Conservation (phyloP, 305 asterid species). For the Fraxinus latifolia region DNA sequence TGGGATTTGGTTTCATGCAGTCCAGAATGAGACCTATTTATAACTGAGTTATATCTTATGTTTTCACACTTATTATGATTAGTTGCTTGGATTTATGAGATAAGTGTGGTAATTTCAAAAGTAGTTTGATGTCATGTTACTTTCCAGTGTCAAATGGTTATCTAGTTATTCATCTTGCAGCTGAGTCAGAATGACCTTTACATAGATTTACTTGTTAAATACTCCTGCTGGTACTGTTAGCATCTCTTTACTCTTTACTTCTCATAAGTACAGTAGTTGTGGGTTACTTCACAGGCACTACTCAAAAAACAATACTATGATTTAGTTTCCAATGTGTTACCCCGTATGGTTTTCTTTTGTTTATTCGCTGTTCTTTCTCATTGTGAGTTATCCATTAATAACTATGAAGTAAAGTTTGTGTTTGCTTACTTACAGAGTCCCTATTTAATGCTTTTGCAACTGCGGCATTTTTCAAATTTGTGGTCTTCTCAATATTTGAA, state of each 20-base stretch:
- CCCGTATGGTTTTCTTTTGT: background rate
- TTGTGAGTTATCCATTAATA: constrained; percentile 4
- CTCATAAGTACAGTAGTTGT: background rate
- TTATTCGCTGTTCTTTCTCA: background rate
- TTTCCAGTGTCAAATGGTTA: background rate
- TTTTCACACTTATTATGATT: background rate
- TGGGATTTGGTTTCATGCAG: background rate
- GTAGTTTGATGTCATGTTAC: background rate
- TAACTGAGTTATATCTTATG: background rate
- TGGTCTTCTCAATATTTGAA: constrained; percentile 96
- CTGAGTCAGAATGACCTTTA: background rate
- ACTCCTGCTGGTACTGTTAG: background rate
- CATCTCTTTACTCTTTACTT: background rate
- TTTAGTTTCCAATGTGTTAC: background rate
- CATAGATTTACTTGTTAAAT: background rate
- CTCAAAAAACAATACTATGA: background rate
- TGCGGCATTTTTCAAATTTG: constrained; percentile 98
- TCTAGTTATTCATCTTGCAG: background rate
- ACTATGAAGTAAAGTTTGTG: constrained; percentile 10
- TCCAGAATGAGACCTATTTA: background rate
- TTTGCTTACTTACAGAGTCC: constrained; percentile 63
- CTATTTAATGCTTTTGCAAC: constrained; percentile 97
- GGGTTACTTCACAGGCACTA: background rate
- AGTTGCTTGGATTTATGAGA: background rate
- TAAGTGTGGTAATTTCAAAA: background rate